These are phyloP conservation scores for Royoungia palumana DNA, from an alignment of 768 basidiomycete genomes.

Conservation along the genomic window DNA sequence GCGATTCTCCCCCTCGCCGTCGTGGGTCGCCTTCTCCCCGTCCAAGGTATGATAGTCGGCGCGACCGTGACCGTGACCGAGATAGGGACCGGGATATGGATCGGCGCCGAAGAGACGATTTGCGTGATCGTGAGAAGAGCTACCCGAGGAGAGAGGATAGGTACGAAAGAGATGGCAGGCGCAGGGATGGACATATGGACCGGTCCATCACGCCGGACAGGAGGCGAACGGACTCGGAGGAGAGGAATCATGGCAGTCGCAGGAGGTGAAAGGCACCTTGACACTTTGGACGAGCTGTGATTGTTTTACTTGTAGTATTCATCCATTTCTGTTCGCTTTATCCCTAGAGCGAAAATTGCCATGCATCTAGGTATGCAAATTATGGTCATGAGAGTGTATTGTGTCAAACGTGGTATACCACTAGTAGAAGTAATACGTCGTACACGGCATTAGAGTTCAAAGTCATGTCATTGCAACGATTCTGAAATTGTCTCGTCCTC, in stretches of 20 bases:
- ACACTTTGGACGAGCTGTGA: neutral
- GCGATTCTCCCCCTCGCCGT: conserved; percentile 25
- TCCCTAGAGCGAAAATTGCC: no score
- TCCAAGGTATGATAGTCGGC: conserved; percentile 18
- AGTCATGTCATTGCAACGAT: neutral
- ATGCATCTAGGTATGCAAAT: no score
- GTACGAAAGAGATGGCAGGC: conserved; percentile 21
- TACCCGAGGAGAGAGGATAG: conserved; percentile 19
- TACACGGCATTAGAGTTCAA: neutral
- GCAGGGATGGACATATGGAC: conserved; percentile 16
- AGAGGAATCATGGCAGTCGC: conserved; percentile 19
- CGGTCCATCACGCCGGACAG: conserved; percentile 28
- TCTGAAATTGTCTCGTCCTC: neutral
- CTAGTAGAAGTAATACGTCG: conserved; percentile 6
- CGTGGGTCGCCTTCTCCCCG: conserved; percentile 23
- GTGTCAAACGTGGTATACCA: neutral
- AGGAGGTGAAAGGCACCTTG: conserved; percentile 16
- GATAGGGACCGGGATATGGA: conserved; percentile 19
- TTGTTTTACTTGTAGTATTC: conserved; percentile 3
- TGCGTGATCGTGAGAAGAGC: conserved; percentile 21
- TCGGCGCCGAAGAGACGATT: conserved; percentile 25
- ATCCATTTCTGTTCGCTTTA: no score
- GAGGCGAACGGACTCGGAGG: conserved; percentile 20
- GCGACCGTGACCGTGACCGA: conserved; percentile 5
- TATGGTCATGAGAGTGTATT: neutral